Evolutionary conservation across 1,284 basidiomycete species (phyloP), one percentile per base, ranked within the genome.

Genomic region (Microbotryum lychnidis-dioicae): DNA sequence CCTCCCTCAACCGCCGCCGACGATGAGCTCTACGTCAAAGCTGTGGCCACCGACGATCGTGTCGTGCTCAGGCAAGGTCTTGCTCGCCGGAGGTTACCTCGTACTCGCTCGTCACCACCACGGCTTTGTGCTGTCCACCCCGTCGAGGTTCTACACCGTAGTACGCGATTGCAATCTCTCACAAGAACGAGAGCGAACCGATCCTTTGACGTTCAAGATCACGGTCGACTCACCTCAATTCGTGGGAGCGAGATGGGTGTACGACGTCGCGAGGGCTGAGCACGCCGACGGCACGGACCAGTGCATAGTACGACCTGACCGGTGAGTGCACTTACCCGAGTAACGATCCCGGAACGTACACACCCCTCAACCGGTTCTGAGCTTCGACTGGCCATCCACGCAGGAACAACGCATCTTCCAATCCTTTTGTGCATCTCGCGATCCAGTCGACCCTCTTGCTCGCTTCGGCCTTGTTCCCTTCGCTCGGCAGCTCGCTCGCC

Each of bases 31-130:
- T 10, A 6, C 12, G 16, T 42, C 37, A 16, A 42, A 14, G 5
- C 27, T 5, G 5, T 18, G 6, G 37, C 1, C 37, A 20, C 5
- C 46, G 18, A 66, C 64, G 4, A 60, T 66, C 62, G 83, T 96
- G 58, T 97, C 92, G 29, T 84, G 93, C 1, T 90, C 94, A 5
- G 96, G 94, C 68, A 98, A 98, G 77, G 93, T 97, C 58, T 83
- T 98, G 63, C 76, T 97, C 61, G 90, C 93, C 3, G 92, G 92
- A 2, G 92, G 92, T 3, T 97, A 96, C 78, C 87, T 97, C 60
- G 89, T 97, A 29, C 85, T 96, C 62, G 91, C 96, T 76, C 84
- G 83, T 37, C 76, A 80, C 7, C 90, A 89, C 75, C 84, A 86
- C 33, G 92, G 92, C 50, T 77, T 89, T 59, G 91, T 91, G 44